Evolutionary conservation across 257 asterid species (phyloP), one percentile per base, ranked within the genome.

Genomic region (Anisodus acutangulus): DNA sequence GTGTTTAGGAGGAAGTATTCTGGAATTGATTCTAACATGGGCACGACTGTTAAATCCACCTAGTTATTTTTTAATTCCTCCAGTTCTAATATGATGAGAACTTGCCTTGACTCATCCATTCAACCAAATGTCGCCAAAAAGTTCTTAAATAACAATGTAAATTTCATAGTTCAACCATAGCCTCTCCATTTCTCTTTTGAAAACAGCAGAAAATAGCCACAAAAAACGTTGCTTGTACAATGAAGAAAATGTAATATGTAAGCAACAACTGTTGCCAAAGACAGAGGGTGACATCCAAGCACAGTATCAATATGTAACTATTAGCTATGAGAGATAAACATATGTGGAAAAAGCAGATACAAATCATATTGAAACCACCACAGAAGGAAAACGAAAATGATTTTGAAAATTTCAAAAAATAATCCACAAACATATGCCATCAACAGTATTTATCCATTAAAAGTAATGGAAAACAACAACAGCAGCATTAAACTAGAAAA

Each of bases 141-240:
- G 43, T 7, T 26, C 4, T 6, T 2, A 76, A 51, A 76, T 76
- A 49, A 22, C 81, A 74, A 76, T 26, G 43, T 49, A 76, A 76
- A 51, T 76, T 76, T 51, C 26, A 51, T 6, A 76, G 81, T 16
- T 76, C 22, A 12, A 76, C 47, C 63, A 76, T 4, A 51, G 63
- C 63, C 63, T 51, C 47, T 12, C 19, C 63, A 51, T 76, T 51
- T 22, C 43, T 51, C 63, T 22, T 76, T 26, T 76, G 0, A 13
- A 51, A 51, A 26, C 60, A 76, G 6, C 63, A 22, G 63, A 22
- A 76, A 76, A 76, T 49, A 76, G 19, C 81, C 62, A 76, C 81
- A 31, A 76, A 74, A 60, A 74, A 76, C 6, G 12, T 76, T 76
- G 63, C 45, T 51, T 51, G 62, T 45, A 26, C 45, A 51, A 26